These are phyloP conservation scores for Secale cereale DNA, from an alignment of 176 grass and related monocot genomes.

Conservation along the genomic window DNA sequence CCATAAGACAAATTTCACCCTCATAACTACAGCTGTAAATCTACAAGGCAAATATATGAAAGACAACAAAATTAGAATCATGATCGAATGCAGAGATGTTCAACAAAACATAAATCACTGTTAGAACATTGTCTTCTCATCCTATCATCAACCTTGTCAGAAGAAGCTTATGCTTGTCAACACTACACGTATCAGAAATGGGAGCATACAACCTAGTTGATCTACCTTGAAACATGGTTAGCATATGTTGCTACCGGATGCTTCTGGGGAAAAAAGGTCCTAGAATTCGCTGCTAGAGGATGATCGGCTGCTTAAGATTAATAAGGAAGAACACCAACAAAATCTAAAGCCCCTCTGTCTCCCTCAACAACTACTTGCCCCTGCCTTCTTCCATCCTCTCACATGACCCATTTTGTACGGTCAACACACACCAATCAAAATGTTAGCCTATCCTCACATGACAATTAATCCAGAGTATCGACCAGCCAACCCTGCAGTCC, in stretches of 20 bases:
- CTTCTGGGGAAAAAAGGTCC: neutral
- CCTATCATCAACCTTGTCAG: neutral
- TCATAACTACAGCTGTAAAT: slow-evolving; percentile 74
- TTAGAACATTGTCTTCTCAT: neutral
- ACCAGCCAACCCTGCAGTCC: neutral
- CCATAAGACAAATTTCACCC: slow-evolving; percentile 78
- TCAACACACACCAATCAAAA: neutral
- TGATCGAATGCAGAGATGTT: neutral
- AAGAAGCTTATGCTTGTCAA: neutral
- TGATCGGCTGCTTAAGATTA: neutral
- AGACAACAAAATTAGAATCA: neutral
- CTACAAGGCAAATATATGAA: slow-evolving; percentile 38
- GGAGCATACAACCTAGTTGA: neutral
- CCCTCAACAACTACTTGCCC: neutral
- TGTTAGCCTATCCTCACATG: neutral
- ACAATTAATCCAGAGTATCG: neutral
- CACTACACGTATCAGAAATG: neutral
- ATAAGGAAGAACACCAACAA: neutral
- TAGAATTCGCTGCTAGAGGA: neutral
- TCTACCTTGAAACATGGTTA: neutral
- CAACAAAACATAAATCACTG: neutral
- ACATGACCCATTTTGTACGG: neutral
- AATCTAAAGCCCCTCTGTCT: neutral
- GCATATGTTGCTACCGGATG: neutral
- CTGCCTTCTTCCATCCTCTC: neutral